These are phyloP conservation scores for Cladochytrium replicatum DNA, from an alignment of 192 early-diverging fungal genomes.

Conservation along the genomic window DNA sequence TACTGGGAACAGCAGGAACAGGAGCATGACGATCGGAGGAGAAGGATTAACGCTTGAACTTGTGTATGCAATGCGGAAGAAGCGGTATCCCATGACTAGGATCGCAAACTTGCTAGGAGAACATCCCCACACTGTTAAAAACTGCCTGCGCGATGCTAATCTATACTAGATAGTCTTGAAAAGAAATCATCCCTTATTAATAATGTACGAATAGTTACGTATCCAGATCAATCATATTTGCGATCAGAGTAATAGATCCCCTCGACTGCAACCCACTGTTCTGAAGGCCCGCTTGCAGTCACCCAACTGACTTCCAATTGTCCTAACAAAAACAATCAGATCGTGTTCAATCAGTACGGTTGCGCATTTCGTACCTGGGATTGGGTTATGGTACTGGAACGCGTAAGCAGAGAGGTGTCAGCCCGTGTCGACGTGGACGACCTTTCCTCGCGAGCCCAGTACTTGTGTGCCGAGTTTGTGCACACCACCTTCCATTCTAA, in stretches of 20 bases:
- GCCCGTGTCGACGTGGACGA: slow-evolving; percentile 57
- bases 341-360: not conserved
- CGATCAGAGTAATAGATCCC: slow-evolving; percentile 77
- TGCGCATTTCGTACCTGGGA: slow-evolving; percentile 35
- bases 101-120: too few relatives aligned
- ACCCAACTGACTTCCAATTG: slow-evolving; percentile 66
- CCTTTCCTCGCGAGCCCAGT: slow-evolving; percentile 61
- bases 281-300: slow-evolving; percentile 26
- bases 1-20: too few relatives aligned
- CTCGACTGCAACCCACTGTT: slow-evolving; percentile 62
- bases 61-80: too few relatives aligned
- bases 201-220: too few relatives aligned
- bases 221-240: too few relatives aligned
- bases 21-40: too few relatives aligned
- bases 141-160: too few relatives aligned
- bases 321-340: slow-evolving; percentile 10
- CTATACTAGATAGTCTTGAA: too few relatives aligned
- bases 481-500: slow-evolving; percentile 72
- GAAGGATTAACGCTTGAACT: too few relatives aligned
- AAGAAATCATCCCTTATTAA: too few relatives aligned
- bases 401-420: slow-evolving; percentile 48
- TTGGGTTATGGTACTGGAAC: slow-evolving; percentile 55
- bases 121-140: too few relatives aligned
- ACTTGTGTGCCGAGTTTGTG: slow-evolving; percentile 33
- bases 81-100: too few relatives aligned